Conservation (phyloP, 345 rosid genomes). For the Brassica juncea region DNA sequence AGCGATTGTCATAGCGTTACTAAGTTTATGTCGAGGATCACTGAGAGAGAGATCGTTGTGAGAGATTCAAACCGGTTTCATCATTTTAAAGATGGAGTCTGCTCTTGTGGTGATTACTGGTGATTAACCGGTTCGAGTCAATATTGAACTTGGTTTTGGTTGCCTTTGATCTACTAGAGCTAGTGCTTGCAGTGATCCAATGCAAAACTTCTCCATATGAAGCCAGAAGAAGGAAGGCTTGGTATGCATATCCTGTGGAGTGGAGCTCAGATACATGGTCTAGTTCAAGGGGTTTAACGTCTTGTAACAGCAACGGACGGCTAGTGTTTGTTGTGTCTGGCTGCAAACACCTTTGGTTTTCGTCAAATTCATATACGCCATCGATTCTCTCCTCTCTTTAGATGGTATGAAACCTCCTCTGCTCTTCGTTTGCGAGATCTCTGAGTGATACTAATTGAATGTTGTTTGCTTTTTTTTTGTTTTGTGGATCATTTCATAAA, state of each 20-base stretch:
- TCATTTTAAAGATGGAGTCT: constrained; percentile 54
- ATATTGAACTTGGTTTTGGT: neutral
- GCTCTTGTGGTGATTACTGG: constrained; percentile 66
- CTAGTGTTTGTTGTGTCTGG: too few relatives aligned
- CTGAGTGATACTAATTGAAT: too few relatives aligned
- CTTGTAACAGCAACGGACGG: neutral
- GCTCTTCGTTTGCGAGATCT: too few relatives aligned
- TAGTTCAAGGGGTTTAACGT: neutral
- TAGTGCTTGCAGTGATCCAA: neutral
- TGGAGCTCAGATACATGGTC: neutral
- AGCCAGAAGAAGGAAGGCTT: neutral
- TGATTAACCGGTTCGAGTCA: constrained; percentile 12
- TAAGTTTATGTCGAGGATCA: constrained; percentile 32
- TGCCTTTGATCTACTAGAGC: neutral
- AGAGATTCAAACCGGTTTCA: constrained; percentile 46
- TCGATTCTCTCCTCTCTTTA: too few relatives aligned
- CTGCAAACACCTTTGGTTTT: too few relatives aligned
- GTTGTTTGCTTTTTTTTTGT: too few relatives aligned
- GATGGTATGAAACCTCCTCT: too few relatives aligned
- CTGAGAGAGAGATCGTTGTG: constrained; percentile 34
- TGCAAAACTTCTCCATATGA: neutral
- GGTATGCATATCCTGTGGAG: neutral
- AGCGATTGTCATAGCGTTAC: constrained; percentile 34
- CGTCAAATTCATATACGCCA: too few relatives aligned
- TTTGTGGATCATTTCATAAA: too few relatives aligned